Conservation (phyloP, 805 yeast species). For the Pachysolen tannophilus region DNA sequence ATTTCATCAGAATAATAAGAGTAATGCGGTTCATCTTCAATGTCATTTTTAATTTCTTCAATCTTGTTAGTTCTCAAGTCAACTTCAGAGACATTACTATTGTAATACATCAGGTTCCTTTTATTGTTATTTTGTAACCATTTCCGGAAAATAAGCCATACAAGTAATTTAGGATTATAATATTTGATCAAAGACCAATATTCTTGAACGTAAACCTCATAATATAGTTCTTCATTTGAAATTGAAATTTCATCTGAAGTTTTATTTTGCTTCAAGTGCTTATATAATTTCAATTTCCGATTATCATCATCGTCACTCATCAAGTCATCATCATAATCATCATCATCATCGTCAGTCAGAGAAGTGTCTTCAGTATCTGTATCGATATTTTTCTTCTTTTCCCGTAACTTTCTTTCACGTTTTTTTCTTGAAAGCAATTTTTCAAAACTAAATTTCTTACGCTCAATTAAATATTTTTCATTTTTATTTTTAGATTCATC, state of each 20-base stretch:
- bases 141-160: slow-evolving; percentile 10
- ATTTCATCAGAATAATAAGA: slow-evolving; percentile 4
- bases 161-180: slow-evolving; percentile 16
- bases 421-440: slow-evolving; percentile 6
- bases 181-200: slow-evolving; percentile 17
- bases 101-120: background rate
- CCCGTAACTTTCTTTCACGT: slow-evolving; percentile 4
- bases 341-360: slow-evolving; percentile 1
- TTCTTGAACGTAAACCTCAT: slow-evolving; percentile 13
- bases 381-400: background rate
- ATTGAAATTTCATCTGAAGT: slow-evolving; percentile 9
- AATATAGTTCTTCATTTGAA: slow-evolving; percentile 15
- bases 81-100: background rate
- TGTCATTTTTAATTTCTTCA: too few relatives aligned
- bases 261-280: background rate
- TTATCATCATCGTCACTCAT: slow-evolving; percentile 9
- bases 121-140: slow-evolving; percentile 11
- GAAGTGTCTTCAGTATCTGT: background rate
- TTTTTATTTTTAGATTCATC: slow-evolving; percentile 2
- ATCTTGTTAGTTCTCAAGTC: background rate
- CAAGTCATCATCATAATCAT: slow-evolving; percentile 6
- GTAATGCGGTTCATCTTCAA: slow-evolving; percentile 11
- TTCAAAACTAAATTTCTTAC: slow-evolving; percentile 4
- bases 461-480: slow-evolving; percentile 4
- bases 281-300: background rate